Evolutionary conservation across 345 rosid genomes (phyloP).

Genomic region (Adansonia digitata): DNA sequence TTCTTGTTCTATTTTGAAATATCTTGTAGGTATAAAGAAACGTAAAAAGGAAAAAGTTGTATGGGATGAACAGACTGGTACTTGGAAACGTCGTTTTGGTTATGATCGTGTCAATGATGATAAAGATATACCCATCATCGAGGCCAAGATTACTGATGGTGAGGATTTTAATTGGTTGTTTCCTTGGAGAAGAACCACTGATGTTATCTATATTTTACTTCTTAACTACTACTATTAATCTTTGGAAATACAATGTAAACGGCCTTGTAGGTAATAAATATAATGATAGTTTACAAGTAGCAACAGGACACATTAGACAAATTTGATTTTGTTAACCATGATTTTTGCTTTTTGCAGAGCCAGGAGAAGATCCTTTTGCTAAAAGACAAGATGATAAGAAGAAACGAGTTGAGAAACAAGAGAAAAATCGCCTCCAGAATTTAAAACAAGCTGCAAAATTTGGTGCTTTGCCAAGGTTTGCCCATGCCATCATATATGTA

Average conservation of each 20-base stretch:
- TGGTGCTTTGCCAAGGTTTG: conserved; percentile 87
- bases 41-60: conserved; percentile 74
- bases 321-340: background rate
- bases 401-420: conserved; percentile 72
- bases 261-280: background rate
- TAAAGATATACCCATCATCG: conserved; percentile 72
- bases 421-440: conserved; percentile 61
- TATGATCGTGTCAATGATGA: conserved; percentile 94
- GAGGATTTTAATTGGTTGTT: conserved; percentile 6
- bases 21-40: conserved; percentile 64
- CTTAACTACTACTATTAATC: background rate
- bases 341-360: conserved; percentile 40
- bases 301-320: background rate
- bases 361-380: conserved; percentile 86
- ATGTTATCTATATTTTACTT: background rate
- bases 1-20: conserved; percentile 7
- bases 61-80: conserved; percentile 74
- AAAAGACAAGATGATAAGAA: conserved; percentile 70
- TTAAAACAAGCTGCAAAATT: conserved; percentile 70
- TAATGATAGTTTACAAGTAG: background rate
- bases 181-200: background rate
- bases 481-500: background rate
- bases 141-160: conserved; percentile 86
- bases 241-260: background rate
- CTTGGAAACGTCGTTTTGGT: conserved; percentile 85